Percentiles rank a stretch among this genome's conserved stretches.
Evolutionary conservation across 2,329 filamentous ascomycete genomes (phyloP).

Genomic region (Pestalotiopsis sp.): DNA sequence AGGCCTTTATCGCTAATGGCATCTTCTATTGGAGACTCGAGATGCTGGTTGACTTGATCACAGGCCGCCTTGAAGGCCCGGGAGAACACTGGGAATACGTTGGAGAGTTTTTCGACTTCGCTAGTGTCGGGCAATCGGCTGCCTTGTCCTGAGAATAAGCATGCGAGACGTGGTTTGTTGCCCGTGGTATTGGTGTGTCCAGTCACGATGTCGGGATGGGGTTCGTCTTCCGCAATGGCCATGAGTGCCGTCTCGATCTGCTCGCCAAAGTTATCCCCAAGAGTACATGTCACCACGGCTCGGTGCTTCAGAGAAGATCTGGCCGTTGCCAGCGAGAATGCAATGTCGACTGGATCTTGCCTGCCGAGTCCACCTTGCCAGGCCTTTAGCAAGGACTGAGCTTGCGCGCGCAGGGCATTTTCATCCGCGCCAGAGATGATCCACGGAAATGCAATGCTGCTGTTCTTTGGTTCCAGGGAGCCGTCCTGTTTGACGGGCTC

Average conservation of each 20-base stretch:
- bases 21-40: conserved; percentile 3
- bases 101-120: conserved; percentile 19
- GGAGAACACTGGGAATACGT: conserved; percentile 21
- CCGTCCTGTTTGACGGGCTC: not conserved
- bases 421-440: conserved; percentile 4
- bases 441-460: conserved; percentile 6
- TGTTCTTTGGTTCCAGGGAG: not conserved
- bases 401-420: conserved; percentile 8
- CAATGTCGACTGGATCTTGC: not conserved
- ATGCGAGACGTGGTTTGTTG: conserved; percentile 20
- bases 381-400: not conserved
- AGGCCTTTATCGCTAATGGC: conserved; percentile 16
- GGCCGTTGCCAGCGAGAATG: conserved; percentile 6
- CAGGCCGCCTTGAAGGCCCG: conserved; percentile 6
- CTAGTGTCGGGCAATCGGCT: conserved; percentile 28
- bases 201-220: not conserved
- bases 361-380: not conserved
- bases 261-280: not conserved
- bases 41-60: conserved; percentile 4
- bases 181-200: not conserved
- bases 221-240: not conserved
- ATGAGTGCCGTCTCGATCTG: not conserved
- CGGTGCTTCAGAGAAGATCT: conserved; percentile 8
- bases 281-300: not conserved
- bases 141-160: conserved; percentile 34